Base-by-base conservation (phyloP, 805 yeast species). In the Tetrapisispora phaffii region DNA sequence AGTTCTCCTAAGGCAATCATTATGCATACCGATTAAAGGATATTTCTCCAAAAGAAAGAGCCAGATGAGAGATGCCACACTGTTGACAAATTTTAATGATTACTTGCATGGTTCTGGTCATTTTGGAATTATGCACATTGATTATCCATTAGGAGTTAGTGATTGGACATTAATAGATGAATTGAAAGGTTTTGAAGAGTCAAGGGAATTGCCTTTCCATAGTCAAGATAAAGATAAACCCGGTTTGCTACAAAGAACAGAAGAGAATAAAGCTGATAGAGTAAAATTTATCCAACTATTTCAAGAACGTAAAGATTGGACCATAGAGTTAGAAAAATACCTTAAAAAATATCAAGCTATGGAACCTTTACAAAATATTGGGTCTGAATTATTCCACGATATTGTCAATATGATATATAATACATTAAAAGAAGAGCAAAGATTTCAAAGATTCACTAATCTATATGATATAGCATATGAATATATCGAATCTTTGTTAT, bases 401-500 rank as follows among this genome's bases (percentile, higher is more conserved):
- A 41, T 41, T n/a, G 22, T 34, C 3, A 20, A 41, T 7, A 39
- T 31, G 42, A 48, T 65, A 7, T 45, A 42, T 35, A 22, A 34
- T 6, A 36, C 32, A 8, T 42, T 56, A 49, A 39, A 35, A 8
- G 22, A 10, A 6, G 59, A 57, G 24, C 34, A 40, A 21, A 17
- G 43, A 19, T 56, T 59, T 22, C 46, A 44, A 31, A n/a, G 32
- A 3, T 39, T 53, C 15, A 39, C 17, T 3, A 49, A 80, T 46
- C 62, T 78, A 50, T 75, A 70, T 51, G 70, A 69, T 46, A 67
- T 78, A 38, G 69, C 87, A 1, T 82, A 79, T 53, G 78, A 77
- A 44, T 85, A 85, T 53, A 80, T 85, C 15, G 96, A 89, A 54
- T 54, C 72, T 48, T 79, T 79, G 46, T 60, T 86, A 28, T 82